Evolutionary conservation across 169 alveolate species (phyloP).

Genomic region (Neospora caninum): DNA sequence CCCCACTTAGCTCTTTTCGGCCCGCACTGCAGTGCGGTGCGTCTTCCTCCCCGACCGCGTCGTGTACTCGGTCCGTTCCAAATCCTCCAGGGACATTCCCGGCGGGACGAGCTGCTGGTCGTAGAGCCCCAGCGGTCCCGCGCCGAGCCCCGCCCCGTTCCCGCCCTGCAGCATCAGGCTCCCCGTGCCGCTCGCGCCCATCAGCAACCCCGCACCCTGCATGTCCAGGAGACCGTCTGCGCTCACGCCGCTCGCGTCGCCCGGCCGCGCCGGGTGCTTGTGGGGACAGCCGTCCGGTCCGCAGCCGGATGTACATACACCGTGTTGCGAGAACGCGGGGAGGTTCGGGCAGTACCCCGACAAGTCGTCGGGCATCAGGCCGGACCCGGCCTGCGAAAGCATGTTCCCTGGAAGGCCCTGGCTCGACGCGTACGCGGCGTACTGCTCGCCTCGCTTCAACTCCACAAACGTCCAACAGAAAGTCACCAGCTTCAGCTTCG

Average conservation of each 20-base stretch:
- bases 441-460: slow-evolving; percentile 33
- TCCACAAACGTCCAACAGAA: slow-evolving; percentile 60
- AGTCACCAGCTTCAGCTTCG: slow-evolving; percentile 50
- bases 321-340: neutral
- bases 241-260: neutral
- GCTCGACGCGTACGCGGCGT: slow-evolving; percentile 7
- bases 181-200: neutral
- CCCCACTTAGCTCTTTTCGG: neutral
- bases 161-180: neutral
- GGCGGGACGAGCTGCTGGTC: neutral
- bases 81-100: neutral
- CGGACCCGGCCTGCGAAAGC: no score
- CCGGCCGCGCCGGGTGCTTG: neutral
- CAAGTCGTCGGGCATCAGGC: no score
- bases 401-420: neutral
- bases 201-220: neutral
- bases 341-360: neutral
- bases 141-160: neutral
- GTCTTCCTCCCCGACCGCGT: slow-evolving; percentile 58
- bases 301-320: neutral
- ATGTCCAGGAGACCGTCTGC: neutral
- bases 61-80: slow-evolving; percentile 46
- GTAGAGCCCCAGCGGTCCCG: neutral
- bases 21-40: slow-evolving; percentile 5
- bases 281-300: neutral